These are phyloP conservation scores for Miscanthus sacchariflorus DNA, from an alignment of 202 grass and related monocot species.

Conservation along the genomic window DNA sequence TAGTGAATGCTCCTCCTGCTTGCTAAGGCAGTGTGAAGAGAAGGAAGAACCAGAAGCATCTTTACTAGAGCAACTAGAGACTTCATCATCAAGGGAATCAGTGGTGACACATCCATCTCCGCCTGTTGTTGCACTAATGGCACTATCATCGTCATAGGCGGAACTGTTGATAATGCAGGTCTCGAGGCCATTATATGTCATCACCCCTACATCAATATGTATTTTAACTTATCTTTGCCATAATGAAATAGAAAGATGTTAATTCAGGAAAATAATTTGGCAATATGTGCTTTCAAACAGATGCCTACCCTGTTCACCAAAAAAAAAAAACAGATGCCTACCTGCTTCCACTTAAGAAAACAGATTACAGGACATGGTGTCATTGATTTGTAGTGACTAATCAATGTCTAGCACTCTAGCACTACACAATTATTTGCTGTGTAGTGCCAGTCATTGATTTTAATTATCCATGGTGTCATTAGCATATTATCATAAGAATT, in stretches of 20 bases:
- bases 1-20: slow-evolving; percentile 70
- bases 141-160: slow-evolving; percentile 82
- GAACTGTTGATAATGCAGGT: slow-evolving; percentile 76
- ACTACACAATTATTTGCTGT: neutral
- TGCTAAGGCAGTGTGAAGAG: slow-evolving; percentile 72
- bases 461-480: neutral
- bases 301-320: neutral
- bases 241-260: neutral
- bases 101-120: slow-evolving; percentile 69
- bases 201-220: slow-evolving; percentile 62
- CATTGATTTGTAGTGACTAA: neutral
- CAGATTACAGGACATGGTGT: neutral
- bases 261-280: neutral
- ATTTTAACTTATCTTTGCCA: neutral
- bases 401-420: neutral
- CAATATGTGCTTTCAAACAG: neutral
- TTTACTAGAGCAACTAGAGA: slow-evolving; percentile 93
- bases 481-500: neutral
- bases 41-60: slow-evolving; percentile 73
- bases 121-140: slow-evolving; percentile 56
- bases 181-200: slow-evolving; percentile 80
- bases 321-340: neutral
- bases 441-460: neutral
- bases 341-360: neutral
- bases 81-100: slow-evolving; percentile 88